These are phyloP conservation scores for Fusarium protoensiforme DNA, from an alignment of 2,329 filamentous ascomycete species.

Conservation along the genomic window DNA sequence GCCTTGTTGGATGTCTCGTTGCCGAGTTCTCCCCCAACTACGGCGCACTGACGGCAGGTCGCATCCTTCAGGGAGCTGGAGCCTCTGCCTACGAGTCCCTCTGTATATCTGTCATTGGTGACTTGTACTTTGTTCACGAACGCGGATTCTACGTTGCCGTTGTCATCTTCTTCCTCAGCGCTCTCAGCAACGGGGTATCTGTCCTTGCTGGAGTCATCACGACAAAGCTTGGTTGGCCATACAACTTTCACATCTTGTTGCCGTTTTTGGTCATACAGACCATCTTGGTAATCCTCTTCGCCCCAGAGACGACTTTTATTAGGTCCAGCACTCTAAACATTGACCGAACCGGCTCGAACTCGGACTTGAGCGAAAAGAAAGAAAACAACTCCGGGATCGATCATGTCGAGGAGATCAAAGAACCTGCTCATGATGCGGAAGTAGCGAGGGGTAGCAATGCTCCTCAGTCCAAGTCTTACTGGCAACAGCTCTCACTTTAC, in stretches of 20 bases:
- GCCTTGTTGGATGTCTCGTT: conserved; percentile 7
- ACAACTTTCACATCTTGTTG: conserved; percentile 17
- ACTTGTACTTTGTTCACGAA: conserved; percentile 22
- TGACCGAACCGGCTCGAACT: neutral
- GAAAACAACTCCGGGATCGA: neutral
- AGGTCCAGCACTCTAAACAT: neutral
- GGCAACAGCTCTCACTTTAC: conserved; percentile 1
- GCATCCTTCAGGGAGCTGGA: conserved; percentile 2
- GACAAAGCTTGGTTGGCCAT: conserved; percentile 8
- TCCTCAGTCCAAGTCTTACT: conserved; percentile 1
- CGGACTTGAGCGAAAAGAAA: neutral
- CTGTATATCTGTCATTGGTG: conserved; percentile 1
- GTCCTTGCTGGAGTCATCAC: conserved; percentile 15
- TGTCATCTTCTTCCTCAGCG: conserved; percentile 7
- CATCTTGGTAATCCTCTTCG: conserved; percentile 8
- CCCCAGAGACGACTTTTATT: conserved; percentile 8
- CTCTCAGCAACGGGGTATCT: conserved; percentile 7
- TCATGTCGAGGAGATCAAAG: neutral
- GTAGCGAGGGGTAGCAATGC: neutral
- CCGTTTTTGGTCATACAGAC: conserved; percentile 12
- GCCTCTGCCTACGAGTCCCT: conserved; percentile 16
- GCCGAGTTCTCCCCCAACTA: conserved; percentile 3
- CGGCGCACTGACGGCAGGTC: conserved; percentile 5
- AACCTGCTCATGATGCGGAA: neutral
- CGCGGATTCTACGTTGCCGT: conserved; percentile 11